Evolutionary conservation across 208 protist genomes (phyloP).

Genomic region (Sergeia podlipaevii): DNA sequence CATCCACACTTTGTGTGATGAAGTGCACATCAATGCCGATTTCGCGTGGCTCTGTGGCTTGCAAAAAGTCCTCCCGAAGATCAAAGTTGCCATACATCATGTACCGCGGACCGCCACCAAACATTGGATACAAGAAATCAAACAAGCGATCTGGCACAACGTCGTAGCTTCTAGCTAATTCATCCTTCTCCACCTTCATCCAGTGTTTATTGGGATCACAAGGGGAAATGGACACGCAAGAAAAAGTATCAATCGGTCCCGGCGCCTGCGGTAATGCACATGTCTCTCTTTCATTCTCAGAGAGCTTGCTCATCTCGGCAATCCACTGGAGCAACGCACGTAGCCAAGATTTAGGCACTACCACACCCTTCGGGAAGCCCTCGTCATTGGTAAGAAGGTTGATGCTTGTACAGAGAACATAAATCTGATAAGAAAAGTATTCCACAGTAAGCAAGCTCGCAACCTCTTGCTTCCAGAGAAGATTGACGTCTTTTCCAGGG

Average conservation of each 20-base stretch:
- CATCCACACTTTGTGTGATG: conserved; percentile 4
- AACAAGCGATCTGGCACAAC: conserved; percentile 72
- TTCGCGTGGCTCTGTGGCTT: conserved; percentile 18
- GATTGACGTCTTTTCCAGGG: conserved; percentile 12
- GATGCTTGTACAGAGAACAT: conserved; percentile 33
- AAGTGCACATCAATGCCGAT: conserved; percentile 30
- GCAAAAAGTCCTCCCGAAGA: conserved; percentile 19
- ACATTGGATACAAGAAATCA: conserved; percentile 41
- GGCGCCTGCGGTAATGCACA: conserved; percentile 14
- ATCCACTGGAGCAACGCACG: conserved; percentile 40
- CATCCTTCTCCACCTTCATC: conserved; percentile 41
- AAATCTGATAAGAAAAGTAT: conserved; percentile 57
- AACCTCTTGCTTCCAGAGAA: conserved; percentile 36
- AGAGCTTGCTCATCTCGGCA: background rate
- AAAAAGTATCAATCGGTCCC: conserved; percentile 62
- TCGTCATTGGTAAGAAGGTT: conserved; percentile 37
- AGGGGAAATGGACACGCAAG: conserved; percentile 25
- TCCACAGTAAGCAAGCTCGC: background rate
- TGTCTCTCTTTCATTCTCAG: conserved; percentile 2
- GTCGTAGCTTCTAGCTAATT: no score
- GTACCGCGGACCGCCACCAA: conserved; percentile 68
- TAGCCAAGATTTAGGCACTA: conserved; percentile 62
- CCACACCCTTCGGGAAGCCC: conserved; percentile 30
- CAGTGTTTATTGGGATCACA: conserved; percentile 38
- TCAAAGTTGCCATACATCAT: conserved; percentile 42